These are phyloP conservation scores for Aureobasidium sp. DNA, from an alignment of 2,329 filamentous ascomycete genomes.

Conservation along the genomic window DNA sequence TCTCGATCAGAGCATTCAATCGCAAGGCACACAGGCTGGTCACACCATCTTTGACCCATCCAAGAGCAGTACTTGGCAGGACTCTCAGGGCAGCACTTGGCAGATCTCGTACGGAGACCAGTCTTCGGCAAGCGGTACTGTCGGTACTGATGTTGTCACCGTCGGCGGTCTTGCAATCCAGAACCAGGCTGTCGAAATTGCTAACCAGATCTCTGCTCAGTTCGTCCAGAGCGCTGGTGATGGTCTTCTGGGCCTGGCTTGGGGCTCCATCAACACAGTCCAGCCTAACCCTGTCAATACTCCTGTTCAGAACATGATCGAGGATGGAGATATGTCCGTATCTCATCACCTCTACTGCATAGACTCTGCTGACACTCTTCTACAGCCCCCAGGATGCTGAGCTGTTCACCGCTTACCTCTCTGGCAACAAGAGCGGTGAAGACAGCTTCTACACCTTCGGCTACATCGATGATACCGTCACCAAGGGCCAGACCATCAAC, in stretches of 20 bases:
- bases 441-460: constrained; percentile 67
- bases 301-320: constrained; percentile 64
- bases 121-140: constrained; percentile 58
- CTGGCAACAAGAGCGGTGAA: constrained; percentile 46
- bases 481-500: constrained; percentile 32
- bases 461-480: constrained; percentile 60
- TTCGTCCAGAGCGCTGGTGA: constrained; percentile 54
- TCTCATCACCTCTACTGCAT: background rate
- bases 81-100: constrained; percentile 48
- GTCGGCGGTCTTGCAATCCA: constrained; percentile 57
- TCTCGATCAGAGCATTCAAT: constrained; percentile 21
- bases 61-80: constrained; percentile 56
- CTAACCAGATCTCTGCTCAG: constrained; percentile 50
- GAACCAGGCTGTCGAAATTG: constrained; percentile 59
- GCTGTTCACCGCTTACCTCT: constrained; percentile 60
- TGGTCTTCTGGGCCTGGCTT: constrained; percentile 62
- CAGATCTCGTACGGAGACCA: constrained; percentile 62
- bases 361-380: constrained; percentile 24
- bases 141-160: constrained; percentile 56
- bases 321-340: constrained; percentile 42
- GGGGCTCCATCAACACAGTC: constrained; percentile 29
- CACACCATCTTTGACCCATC: constrained; percentile 54
- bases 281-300: constrained; percentile 49
- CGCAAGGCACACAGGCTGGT: constrained; percentile 28
- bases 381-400: constrained; percentile 34